Conservation (phyloP, 306 rosid species). For the Quercus bicolor region DNA sequence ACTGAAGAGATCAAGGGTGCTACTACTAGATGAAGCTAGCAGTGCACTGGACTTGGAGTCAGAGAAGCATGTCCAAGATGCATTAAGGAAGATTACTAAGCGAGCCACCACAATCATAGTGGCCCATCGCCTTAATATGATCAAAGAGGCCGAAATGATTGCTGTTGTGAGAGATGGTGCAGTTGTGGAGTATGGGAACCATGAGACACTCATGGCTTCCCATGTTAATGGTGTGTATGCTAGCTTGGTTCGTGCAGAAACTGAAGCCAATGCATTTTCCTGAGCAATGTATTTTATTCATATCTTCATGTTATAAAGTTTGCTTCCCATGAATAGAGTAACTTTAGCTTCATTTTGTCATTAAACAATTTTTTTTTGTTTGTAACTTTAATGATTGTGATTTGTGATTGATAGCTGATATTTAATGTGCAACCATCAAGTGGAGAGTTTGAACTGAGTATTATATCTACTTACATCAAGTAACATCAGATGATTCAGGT, state of each 20-base stretch:
- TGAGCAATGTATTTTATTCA: slow-evolving; percentile 10
- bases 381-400: neutral
- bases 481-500: neutral
- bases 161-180: slow-evolving; percentile 69
- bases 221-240: slow-evolving; percentile 61
- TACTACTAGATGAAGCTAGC: slow-evolving; percentile 91
- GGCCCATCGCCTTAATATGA: slow-evolving; percentile 74
- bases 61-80: slow-evolving; percentile 69
- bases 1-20: slow-evolving; percentile 65
- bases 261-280: slow-evolving; percentile 71
- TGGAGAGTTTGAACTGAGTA: neutral
- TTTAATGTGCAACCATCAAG: neutral
- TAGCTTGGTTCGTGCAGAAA: slow-evolving; percentile 61
- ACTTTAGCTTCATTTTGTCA: neutral
- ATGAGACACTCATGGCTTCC: slow-evolving; percentile 60
- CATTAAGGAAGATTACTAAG: slow-evolving; percentile 46
- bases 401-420: neutral
- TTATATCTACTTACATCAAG: neutral
- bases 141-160: slow-evolving; percentile 64
- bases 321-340: neutral
- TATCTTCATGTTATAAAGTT: neutral
- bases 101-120: slow-evolving; percentile 72
- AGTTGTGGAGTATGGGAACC: slow-evolving; percentile 73
- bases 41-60: slow-evolving; percentile 88
- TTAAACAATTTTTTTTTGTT: neutral